Conservation (phyloP, 208 protist genomes). For the Histomonas meleagridis region DNA sequence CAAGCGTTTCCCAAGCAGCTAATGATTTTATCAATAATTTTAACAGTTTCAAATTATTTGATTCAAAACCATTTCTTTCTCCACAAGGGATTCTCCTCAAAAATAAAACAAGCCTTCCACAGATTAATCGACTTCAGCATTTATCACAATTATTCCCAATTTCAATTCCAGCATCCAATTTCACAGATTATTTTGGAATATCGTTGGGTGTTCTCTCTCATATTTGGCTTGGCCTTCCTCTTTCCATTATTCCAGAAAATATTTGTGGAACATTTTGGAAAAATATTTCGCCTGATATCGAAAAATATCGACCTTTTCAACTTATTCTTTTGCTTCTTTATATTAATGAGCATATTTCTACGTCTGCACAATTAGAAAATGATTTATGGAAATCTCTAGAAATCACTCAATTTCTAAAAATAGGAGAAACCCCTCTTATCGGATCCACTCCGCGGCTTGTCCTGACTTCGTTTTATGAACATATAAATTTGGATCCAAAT, state of each 20-base stretch:
- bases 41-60: not conserved
- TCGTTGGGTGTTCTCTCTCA: not conserved
- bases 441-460: not conserved
- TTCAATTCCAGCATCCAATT: not conserved
- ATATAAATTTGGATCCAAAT: no score
- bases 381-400: not conserved
- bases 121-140: slow-evolving; percentile 7
- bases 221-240: not conserved
- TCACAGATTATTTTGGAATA: not conserved
- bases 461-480: not conserved
- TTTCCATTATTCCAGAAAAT: not conserved
- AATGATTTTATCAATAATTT: not conserved
- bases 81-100: not conserved
- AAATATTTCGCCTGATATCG: not conserved
- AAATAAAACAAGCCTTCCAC: not conserved
- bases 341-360: not conserved
- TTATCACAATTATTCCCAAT: not conserved
- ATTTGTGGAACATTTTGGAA: not conserved
- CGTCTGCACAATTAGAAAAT: not conserved
- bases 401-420: not conserved
- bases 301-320: not conserved
- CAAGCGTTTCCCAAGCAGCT: not conserved
- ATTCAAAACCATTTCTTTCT: not conserved
- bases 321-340: not conserved
- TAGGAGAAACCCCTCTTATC: not conserved